Evolutionary conservation across 2,329 filamentous ascomycete genomes (phyloP).

Genomic region (Colletotrichum australisinense): DNA sequence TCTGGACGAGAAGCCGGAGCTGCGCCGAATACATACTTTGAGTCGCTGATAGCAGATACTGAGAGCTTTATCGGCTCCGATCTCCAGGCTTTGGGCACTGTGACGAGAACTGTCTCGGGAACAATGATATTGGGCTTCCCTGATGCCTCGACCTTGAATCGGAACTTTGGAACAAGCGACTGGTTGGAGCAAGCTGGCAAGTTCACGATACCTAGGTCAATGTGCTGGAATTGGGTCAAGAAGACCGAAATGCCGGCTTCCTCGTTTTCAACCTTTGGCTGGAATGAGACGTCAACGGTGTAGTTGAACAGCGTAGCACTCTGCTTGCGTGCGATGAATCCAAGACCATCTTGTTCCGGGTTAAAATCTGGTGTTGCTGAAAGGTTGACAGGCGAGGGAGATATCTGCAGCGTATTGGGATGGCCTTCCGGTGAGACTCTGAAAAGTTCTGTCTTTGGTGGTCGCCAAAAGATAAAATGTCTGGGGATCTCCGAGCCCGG

Average conservation of each 20-base stretch:
- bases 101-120: constrained; percentile 47
- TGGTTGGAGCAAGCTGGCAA: constrained; percentile 35
- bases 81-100: constrained; percentile 53
- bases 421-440: constrained; percentile 49
- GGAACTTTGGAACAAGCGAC: constrained; percentile 49
- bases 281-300: constrained; percentile 58
- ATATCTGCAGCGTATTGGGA: constrained; percentile 46
- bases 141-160: constrained; percentile 55
- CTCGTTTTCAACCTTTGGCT: constrained; percentile 49
- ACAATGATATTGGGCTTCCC: constrained; percentile 46
- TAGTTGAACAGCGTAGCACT: constrained; percentile 66
- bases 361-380: constrained; percentile 47
- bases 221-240: constrained; percentile 64
- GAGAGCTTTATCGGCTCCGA: constrained; percentile 49
- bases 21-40: constrained; percentile 55
- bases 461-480: constrained; percentile 60
- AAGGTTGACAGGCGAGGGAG: constrained; percentile 37
- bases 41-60: constrained; percentile 56
- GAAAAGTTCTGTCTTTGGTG: constrained; percentile 52
- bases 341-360: constrained; percentile 50
- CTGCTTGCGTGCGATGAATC: constrained; percentile 66
- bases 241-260: constrained; percentile 67
- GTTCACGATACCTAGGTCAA: constrained; percentile 57
- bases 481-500: constrained; percentile 49
- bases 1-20: constrained; percentile 42